A percentile compares a stretch with the other conserved stretches of the same genome.
Evolutionary conservation across 192 early-diverging fungal genomes (phyloP).

Genomic region (Hyaloraphidium curvatum): DNA sequence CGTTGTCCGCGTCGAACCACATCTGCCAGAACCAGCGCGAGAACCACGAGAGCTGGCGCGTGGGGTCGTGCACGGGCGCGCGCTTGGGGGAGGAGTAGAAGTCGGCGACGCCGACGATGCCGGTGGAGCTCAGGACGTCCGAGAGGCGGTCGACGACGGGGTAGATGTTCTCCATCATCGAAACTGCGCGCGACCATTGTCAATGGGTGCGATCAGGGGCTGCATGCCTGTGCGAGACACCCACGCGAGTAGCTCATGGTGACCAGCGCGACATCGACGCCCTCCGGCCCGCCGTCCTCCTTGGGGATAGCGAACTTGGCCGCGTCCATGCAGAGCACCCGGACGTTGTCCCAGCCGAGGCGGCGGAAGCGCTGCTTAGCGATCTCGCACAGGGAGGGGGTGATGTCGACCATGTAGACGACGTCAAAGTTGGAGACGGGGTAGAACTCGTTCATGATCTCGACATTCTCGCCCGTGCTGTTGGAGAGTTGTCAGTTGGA

Average conservation of each 20-base stretch:
- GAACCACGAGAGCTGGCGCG: constrained; percentile 55
- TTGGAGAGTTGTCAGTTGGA: not conserved
- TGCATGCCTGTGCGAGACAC: not conserved
- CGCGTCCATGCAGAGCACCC: constrained; percentile 63
- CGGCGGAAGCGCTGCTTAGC: constrained; percentile 46
- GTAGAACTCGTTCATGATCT: constrained; percentile 53
- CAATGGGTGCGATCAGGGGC: too few relatives aligned
- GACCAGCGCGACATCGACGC: constrained; percentile 47
- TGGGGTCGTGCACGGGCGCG: constrained; percentile 25
- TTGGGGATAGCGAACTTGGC: constrained; percentile 42
- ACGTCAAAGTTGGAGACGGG: constrained; percentile 52
- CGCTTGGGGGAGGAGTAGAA: constrained; percentile 39
- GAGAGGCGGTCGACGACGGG: constrained; percentile 46
- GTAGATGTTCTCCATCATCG: constrained; percentile 63
- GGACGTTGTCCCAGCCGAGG: constrained; percentile 62
- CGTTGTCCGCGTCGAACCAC: constrained; percentile 74
- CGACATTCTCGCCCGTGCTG: constrained; percentile 37
- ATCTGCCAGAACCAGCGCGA: constrained; percentile 68
- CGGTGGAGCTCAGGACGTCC: constrained; percentile 34
- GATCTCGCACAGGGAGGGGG: constrained; percentile 57
- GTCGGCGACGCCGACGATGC: constrained; percentile 58
- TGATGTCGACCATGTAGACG: constrained; percentile 67
- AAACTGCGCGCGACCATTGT: constrained; percentile 23
- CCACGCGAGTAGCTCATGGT: constrained; percentile 64
- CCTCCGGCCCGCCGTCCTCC: constrained; percentile 21